These are phyloP conservation scores for Lichtheimia corymbifera DNA, from an alignment of 371 early-diverging fungal species.

Conservation along the genomic window DNA sequence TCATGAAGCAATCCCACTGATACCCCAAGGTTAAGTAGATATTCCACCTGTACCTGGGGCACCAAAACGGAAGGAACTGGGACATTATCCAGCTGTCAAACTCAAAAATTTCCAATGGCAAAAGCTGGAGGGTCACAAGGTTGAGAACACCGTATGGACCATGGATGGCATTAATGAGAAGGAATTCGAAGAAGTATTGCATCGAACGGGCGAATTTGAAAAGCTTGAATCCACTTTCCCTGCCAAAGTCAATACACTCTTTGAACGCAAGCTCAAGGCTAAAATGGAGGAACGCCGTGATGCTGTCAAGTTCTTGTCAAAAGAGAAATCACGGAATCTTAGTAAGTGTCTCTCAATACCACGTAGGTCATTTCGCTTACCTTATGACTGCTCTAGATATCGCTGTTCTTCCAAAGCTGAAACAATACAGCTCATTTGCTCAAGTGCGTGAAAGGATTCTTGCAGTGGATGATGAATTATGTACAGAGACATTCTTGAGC, in stretches of 20 bases:
- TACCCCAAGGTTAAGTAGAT: no score
- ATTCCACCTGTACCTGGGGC: constrained; percentile 14
- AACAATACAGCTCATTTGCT: constrained; percentile 22
- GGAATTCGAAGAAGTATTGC: constrained; percentile 26
- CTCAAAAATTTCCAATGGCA: constrained; percentile 41
- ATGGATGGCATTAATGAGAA: constrained; percentile 19
- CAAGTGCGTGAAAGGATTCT: constrained; percentile 44
- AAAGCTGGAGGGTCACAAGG: constrained; percentile 23
- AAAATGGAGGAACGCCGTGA: constrained; percentile 22
- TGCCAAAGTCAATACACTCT: constrained; percentile 28
- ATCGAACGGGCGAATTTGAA: constrained; percentile 24
- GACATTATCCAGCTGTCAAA: constrained; percentile 28
- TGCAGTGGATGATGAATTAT: constrained; percentile 36
- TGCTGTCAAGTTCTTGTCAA: constrained; percentile 32
- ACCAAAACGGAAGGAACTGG: constrained; percentile 30
- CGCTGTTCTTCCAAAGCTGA: constrained; percentile 39
- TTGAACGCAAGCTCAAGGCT: constrained; percentile 22
- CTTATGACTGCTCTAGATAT: constrained; percentile 26
- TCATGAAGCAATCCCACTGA: no score
- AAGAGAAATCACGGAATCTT: constrained; percentile 42
- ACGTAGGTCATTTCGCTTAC: no score
- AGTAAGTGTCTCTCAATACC: constrained; percentile 23
- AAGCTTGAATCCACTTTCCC: constrained; percentile 30
- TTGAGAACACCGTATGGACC: constrained; percentile 33
- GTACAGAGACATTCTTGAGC: constrained; percentile 51